Percentiles rank a stretch among this genome's conserved stretches.
Evolutionary conservation across 73 alveolate species (phyloP).

Genomic region (Loxodes magnus): DNA sequence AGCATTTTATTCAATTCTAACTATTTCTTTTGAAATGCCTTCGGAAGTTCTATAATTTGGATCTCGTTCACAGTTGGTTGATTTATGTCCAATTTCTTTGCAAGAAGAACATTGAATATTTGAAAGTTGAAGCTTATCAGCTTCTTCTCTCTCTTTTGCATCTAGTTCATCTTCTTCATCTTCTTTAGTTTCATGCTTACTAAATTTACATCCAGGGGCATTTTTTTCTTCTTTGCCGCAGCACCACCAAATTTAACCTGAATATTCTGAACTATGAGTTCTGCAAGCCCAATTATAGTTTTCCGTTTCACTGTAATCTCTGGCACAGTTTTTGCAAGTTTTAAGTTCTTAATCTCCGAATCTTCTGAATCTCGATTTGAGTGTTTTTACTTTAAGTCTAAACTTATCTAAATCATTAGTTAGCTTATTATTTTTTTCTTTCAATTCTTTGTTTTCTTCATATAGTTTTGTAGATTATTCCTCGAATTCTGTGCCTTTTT

Average conservation of each 20-base stretch:
- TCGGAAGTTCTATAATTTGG: conserved; percentile 14
- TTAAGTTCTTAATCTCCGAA: conserved; percentile 8
- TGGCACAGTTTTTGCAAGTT: conserved; percentile 17
- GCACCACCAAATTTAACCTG: conserved; percentile 59
- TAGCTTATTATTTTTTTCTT: not conserved
- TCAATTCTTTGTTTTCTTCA: not conserved
- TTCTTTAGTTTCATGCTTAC: conserved; percentile 54
- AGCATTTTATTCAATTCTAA: too few relatives aligned
- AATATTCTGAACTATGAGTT: conserved; percentile 19
- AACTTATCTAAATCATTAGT: not conserved
- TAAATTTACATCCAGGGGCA: conserved; percentile 44
- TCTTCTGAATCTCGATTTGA: conserved; percentile 1
- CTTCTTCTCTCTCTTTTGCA: conserved; percentile 35
- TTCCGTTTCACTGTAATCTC: conserved; percentile 13
- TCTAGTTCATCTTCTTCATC: conserved; percentile 51
- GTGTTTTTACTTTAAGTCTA: not conserved
- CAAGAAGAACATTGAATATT: conserved; percentile 9
- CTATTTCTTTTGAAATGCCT: conserved; percentile 19
- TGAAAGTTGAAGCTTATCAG: too few relatives aligned
- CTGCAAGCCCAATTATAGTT: conserved; percentile 40
- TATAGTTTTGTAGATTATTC: too few relatives aligned
- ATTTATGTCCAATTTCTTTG: conserved; percentile 6
- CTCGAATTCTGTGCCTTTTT: too few relatives aligned
- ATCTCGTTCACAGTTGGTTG: conserved; percentile 2
- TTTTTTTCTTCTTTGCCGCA: conserved; percentile 48